Evolutionary conservation across 1,284 basidiomycete genomes (phyloP).

Genomic region (Melampsora larici-populina): DNA sequence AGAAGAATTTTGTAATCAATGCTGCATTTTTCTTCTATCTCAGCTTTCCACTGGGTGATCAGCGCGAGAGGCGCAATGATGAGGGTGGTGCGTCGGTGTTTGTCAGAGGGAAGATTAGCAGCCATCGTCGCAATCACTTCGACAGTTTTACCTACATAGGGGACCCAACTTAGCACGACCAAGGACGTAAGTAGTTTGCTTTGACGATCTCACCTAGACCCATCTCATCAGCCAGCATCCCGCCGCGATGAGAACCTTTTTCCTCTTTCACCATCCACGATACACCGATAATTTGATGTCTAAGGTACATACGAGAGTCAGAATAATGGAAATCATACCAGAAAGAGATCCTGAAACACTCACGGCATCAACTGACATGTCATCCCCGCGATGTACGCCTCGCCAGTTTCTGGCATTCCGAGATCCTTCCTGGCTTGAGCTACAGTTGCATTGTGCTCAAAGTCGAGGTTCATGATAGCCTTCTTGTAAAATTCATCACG

Average conservation of each 20-base stretch:
- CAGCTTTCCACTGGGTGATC: constrained; percentile 64
- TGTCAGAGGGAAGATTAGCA: constrained; percentile 61
- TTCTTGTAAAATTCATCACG: constrained; percentile 16
- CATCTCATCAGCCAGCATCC: constrained; percentile 34
- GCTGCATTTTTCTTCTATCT: constrained; percentile 63
- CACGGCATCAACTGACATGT: constrained; percentile 14
- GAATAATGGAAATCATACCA: not conserved
- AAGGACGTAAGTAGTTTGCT: not conserved
- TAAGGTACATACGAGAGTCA: not conserved
- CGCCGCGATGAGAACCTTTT: constrained; percentile 55
- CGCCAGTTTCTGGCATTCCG: not conserved
- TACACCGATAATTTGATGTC: constrained; percentile 64
- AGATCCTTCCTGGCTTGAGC: not conserved
- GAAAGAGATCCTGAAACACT: not conserved
- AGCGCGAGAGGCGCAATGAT: constrained; percentile 69
- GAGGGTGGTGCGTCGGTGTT: constrained; percentile 60
- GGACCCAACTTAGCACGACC: not conserved
- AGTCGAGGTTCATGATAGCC: constrained; percentile 22
- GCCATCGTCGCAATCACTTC: constrained; percentile 65
- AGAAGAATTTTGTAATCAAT: constrained; percentile 55
- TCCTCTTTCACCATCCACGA: constrained; percentile 67
- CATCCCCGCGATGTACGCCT: not conserved
- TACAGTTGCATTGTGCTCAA: constrained; percentile 24
- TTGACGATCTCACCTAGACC: constrained; percentile 21
- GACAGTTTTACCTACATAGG: not conserved